Evolutionary conservation across 2,329 filamentous ascomycete genomes (phyloP).

Genomic region (Eutypa lata): DNA sequence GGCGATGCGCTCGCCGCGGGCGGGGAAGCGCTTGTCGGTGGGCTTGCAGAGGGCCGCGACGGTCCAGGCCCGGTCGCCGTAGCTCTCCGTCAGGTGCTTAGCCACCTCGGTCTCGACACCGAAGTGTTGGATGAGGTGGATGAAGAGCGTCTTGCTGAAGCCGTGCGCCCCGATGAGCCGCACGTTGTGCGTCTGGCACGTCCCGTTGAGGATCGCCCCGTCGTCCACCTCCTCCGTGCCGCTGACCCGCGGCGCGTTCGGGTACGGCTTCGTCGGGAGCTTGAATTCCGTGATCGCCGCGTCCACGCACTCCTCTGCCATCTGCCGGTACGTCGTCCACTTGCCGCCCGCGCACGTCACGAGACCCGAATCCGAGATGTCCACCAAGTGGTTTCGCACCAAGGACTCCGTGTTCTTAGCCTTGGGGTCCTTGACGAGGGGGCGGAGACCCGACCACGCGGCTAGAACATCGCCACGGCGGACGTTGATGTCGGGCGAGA

Average conservation of each 20-base stretch:
- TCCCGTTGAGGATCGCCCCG: conserved; percentile 60
- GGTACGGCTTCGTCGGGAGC: conserved; percentile 54
- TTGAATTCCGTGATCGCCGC: conserved; percentile 69
- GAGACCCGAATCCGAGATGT: conserved; percentile 74
- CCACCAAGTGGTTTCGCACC: conserved; percentile 81
- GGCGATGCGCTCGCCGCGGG: conserved; percentile 76
- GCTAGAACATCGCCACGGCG: conserved; percentile 84
- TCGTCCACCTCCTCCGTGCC: conserved; percentile 70
- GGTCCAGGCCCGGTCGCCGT: conserved; percentile 90
- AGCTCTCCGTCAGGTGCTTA: conserved; percentile 81
- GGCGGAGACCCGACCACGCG: conserved; percentile 85
- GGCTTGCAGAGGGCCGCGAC: conserved; percentile 77
- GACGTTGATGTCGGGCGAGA: conserved; percentile 81
- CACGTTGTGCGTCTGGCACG: conserved; percentile 80
- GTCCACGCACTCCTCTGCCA: conserved; percentile 88
- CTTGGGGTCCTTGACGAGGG: conserved; percentile 81
- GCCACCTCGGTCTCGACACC: conserved; percentile 90
- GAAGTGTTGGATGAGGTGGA: conserved; percentile 91
- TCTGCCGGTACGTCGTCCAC: conserved; percentile 91
- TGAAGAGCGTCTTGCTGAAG: conserved; percentile 85
- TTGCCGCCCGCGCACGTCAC: conserved; percentile 86
- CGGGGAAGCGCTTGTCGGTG: conserved; percentile 77
- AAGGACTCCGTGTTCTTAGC: conserved; percentile 83
- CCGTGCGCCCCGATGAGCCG: conserved; percentile 81
- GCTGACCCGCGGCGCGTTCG: conserved; percentile 63